Evolutionary conservation across 2,329 filamentous ascomycete species (phyloP), one percentile per base, ranked within the genome.

Genomic region (Pseudocercospora cruenta): DNA sequence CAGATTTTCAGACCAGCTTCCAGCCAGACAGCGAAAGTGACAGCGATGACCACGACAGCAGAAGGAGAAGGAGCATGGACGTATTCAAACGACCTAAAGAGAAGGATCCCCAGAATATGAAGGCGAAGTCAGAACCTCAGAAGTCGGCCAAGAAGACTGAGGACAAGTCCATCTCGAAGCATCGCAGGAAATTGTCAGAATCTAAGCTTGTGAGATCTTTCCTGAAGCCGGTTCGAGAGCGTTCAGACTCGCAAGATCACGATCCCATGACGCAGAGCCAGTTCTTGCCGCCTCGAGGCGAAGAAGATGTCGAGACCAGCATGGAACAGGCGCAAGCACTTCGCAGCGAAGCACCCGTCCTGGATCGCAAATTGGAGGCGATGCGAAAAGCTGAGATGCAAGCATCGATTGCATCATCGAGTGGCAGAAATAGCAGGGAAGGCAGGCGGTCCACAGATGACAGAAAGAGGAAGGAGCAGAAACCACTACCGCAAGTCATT

Each of bases 21-120:
- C 65, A 91, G 43, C 94, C 95, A 70, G 93, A 81, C 47, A 95
- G 92, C 72, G 93, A 94, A 72, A 93, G 93, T 70, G 90, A 92
- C 57, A 85, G 80, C 19, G 72, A 73, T n/a, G 70, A 72, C 14
- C 70, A 69, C 10, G 24, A 60, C 8, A 60, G 66, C 19, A 66
- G 69, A 12, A 66, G 68, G 62, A 54, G 57, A 58, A 62, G 62
- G 59, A 49, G 24, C 8, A 39, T 39, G 55, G 55, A 49, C 59
- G 63, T 36, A 49, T 39, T 53, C 36, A 24, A 58, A 19, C 45
- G 51, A n/a, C 47, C 36, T 19, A 55, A 63, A 55, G 64, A 63
- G 58, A 61, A 58, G 14, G 39, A 63, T 21, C 26, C 55, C 16
- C 31, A 54, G 8, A 64, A 61, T 51, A 26, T 39, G 58, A 60